A percentile compares a stretch with the other conserved stretches of the same genome.
Evolutionary conservation across 2,329 filamentous ascomycete genomes (phyloP).

Genomic region (Didymosphaeria variabile): DNA sequence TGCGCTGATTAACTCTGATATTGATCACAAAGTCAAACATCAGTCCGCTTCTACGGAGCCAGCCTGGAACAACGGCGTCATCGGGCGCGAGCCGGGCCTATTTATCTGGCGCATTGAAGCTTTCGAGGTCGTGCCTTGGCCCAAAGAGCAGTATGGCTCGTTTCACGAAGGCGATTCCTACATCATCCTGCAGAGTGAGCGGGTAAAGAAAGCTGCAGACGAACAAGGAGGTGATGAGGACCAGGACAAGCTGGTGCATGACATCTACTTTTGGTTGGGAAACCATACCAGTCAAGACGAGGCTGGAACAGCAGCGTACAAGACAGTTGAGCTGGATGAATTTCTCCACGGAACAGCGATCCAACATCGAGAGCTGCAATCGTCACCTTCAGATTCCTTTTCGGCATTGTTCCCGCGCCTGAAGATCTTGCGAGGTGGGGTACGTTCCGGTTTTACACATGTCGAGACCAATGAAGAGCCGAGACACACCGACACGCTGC

Average conservation of each 20-base stretch:
- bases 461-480: constrained; percentile 61
- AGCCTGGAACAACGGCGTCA: constrained; percentile 69
- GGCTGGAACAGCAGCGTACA: constrained; percentile 74
- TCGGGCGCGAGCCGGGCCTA: constrained; percentile 65
- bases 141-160: constrained; percentile 63
- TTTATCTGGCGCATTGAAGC: constrained; percentile 73
- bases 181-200: constrained; percentile 69
- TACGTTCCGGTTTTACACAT: constrained; percentile 69
- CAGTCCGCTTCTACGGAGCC: constrained; percentile 71
- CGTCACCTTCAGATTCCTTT: constrained; percentile 67
- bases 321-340: constrained; percentile 75
- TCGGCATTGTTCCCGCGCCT: constrained; percentile 67
- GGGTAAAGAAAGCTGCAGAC: constrained; percentile 59
- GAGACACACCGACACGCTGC: constrained; percentile 60
- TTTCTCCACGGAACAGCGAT: constrained; percentile 69
- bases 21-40: constrained; percentile 75
- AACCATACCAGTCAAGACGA: constrained; percentile 73
- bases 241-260: constrained; percentile 55
- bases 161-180: constrained; percentile 76
- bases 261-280: constrained; percentile 77
- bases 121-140: constrained; percentile 71
- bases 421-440: constrained; percentile 68
- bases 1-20: constrained; percentile 68
- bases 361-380: constrained; percentile 72
- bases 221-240: constrained; percentile 32